Percentiles rank a stretch among this genome's conserved stretches.
Conservation (phyloP, 2,329 filamentous ascomycete genomes). For the Penicillium sp. region DNA sequence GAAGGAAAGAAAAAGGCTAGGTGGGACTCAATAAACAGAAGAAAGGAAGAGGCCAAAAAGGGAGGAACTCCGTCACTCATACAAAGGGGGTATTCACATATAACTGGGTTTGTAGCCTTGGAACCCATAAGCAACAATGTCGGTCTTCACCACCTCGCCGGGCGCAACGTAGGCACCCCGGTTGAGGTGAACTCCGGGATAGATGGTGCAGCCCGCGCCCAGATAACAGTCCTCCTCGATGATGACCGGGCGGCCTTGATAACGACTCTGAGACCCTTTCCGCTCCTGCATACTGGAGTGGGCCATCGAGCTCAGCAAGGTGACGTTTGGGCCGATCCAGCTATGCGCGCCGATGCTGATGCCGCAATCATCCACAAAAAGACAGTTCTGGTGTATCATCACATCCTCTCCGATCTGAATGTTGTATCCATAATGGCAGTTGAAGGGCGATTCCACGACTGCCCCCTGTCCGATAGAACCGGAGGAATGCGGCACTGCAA, state of each 20-base stretch:
- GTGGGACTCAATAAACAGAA: not conserved
- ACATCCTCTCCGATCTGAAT: conserved; percentile 85
- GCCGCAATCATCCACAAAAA: conserved; percentile 81
- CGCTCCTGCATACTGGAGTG: conserved; percentile 73
- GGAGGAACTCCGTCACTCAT: not conserved
- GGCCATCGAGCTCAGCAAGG: conserved; percentile 75
- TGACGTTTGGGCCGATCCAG: conserved; percentile 79
- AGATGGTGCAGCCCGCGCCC: conserved; percentile 64
- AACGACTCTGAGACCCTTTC: conserved; percentile 72
- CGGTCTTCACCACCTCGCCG: conserved; percentile 49
- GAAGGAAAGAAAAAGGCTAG: not conserved
- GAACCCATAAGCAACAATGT: conserved; percentile 48
- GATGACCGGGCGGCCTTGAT: conserved; percentile 70
- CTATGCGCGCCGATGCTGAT: conserved; percentile 76
- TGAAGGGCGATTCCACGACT: conserved; percentile 84
- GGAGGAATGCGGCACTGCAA: conserved; percentile 56
- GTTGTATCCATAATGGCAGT: conserved; percentile 95
- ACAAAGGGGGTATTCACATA: conserved; percentile 35
- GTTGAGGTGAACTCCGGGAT: conserved; percentile 49
- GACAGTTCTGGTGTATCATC: conserved; percentile 79
- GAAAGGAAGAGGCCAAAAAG: not conserved
- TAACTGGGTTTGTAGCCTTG: conserved; percentile 48
- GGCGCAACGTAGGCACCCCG: conserved; percentile 51
- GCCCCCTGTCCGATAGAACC: conserved; percentile 73
- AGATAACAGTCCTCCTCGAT: conserved; percentile 76